phyloP scores from a whole-genome alignment of 768 basidiomycete species.

The Coprinellus aureogranulatus region DNA sequence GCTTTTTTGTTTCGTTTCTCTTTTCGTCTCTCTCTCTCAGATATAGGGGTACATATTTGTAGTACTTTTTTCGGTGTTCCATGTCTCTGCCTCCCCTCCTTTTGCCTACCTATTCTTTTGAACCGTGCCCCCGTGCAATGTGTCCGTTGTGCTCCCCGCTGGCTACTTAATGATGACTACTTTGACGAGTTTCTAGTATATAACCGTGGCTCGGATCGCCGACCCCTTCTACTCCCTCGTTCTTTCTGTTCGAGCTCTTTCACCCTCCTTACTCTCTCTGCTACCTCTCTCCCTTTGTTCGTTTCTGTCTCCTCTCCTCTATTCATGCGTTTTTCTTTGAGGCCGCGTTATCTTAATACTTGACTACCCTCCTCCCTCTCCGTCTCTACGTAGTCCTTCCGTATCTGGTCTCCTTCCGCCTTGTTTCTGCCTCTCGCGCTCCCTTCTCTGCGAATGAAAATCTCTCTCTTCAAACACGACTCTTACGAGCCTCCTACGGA shows the following conservation, averaged over 20 bases:
- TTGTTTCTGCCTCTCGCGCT: too few species aligned
- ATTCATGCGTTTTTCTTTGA: too few species aligned
- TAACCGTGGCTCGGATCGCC: not conserved
- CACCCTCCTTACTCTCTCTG: constrained; percentile 10
- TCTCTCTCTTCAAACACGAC: not conserved
- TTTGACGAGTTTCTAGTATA: constrained; percentile 8
- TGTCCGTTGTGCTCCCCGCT: constrained; percentile 18
- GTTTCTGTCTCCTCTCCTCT: too few species aligned
- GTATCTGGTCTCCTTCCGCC: not conserved
- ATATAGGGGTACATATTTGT: constrained; percentile 32
- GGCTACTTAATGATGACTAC: constrained; percentile 36
- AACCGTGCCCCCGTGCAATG: not conserved
- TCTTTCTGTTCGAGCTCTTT: too few species aligned
- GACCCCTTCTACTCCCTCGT: too few species aligned
- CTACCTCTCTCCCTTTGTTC: constrained; percentile 5
- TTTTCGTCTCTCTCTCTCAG: constrained; percentile 20
- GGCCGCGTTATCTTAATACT: too few species aligned
- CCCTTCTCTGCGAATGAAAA: not conserved
- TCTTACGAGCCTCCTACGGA: too few species aligned
- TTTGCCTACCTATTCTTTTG: not conserved
- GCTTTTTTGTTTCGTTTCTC: constrained; percentile 19
- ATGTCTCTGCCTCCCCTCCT: constrained; percentile 5
- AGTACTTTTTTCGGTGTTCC: constrained; percentile 20
- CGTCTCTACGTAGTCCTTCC: not conserved
- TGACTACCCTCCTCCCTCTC: constrained; percentile 3